Evolutionary conservation across 1,284 basidiomycete species (phyloP).

Genomic region (Leccinum pachyderme): DNA sequence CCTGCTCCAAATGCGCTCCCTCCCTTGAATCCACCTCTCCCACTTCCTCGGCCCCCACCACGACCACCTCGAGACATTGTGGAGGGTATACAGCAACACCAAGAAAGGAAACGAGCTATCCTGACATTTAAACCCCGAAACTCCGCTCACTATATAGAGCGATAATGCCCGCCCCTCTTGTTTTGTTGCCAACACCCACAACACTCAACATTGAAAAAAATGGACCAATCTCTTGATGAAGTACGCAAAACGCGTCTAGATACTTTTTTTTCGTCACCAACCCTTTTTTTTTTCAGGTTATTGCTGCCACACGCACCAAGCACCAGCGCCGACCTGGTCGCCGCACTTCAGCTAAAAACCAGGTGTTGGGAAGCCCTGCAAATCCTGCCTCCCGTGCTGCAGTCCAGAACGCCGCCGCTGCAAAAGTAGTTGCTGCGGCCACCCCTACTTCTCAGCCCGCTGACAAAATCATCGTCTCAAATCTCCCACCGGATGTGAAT

Average conservation of each 20-base stretch:
- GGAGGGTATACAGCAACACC: slow-evolving; percentile 5
- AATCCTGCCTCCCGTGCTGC: slow-evolving; percentile 54
- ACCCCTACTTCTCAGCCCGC: slow-evolving; percentile 44
- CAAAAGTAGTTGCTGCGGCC: slow-evolving; percentile 40
- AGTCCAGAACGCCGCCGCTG: slow-evolving; percentile 37
- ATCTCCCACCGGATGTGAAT: slow-evolving; percentile 93
- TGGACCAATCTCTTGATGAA: slow-evolving; percentile 91
- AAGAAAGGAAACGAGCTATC: not conserved
- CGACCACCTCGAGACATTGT: slow-evolving; percentile 63
- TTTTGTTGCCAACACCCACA: slow-evolving; percentile 20
- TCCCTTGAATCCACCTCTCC: slow-evolving; percentile 55
- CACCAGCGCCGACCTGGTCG: slow-evolving; percentile 44
- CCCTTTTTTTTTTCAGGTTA: slow-evolving; percentile 56
- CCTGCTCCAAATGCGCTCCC: slow-evolving; percentile 49
- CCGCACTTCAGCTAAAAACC: slow-evolving; percentile 44
- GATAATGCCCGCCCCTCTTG: slow-evolving; percentile 21
- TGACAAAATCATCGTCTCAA: slow-evolving; percentile 96
- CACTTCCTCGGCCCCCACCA: slow-evolving; percentile 50
- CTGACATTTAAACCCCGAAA: slow-evolving; percentile 23
- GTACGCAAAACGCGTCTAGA: slow-evolving; percentile 44
- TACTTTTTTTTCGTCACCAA: slow-evolving; percentile 20
- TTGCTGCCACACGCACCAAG: slow-evolving; percentile 56
- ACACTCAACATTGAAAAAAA: slow-evolving; percentile 32
- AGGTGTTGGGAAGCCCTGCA: slow-evolving; percentile 55
- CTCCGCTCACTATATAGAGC: slow-evolving; percentile 27